Percentiles rank a stretch among this genome's conserved stretches.
Evolutionary conservation across 164 flowering plant genomes (phyloP).

Genomic region (Pachysandra terminalis): DNA sequence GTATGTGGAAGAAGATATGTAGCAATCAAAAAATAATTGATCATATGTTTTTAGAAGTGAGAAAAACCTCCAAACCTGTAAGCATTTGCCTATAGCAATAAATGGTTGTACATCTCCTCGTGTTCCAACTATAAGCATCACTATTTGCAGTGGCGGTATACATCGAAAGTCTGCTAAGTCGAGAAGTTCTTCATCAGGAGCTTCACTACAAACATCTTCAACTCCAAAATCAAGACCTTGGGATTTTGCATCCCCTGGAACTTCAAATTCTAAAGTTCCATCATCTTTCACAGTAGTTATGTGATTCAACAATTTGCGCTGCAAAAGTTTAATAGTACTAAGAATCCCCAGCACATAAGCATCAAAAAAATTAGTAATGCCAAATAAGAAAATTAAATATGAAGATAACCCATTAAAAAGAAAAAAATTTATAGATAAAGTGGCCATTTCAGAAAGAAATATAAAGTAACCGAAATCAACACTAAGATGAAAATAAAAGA

Average conservation of each 20-base stretch:
- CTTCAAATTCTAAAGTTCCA: constrained; percentile 91
- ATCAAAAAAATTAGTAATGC: no score
- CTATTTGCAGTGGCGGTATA: constrained; percentile 87
- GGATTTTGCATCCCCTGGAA: constrained; percentile 67
- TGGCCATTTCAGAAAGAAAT: no score
- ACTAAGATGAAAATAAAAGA: no score
- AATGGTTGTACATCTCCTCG: constrained; percentile 99
- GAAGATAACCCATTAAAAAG: no score
- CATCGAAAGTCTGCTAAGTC: constrained; percentile 53
- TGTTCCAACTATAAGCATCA: constrained; percentile 95
- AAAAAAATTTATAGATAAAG: no score
- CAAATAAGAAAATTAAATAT: no score
- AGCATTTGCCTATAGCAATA: constrained; percentile 86
- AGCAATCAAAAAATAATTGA: neutral
- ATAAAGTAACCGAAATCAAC: no score
- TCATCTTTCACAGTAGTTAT: constrained; percentile 94
- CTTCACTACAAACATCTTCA: constrained; percentile 34
- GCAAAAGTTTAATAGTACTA: constrained; percentile 28
- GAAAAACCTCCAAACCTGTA: constrained; percentile 54
- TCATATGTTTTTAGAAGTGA: constrained; percentile 3
- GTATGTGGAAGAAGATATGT: neutral
- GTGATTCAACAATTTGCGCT: constrained; percentile 87
- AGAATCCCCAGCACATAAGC: neutral
- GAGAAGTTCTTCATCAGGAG: constrained; percentile 54
- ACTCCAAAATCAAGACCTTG: constrained; percentile 36